These are phyloP conservation scores for Amanita brunnescens DNA, from an alignment of 768 basidiomycete genomes.

Conservation along the genomic window DNA sequence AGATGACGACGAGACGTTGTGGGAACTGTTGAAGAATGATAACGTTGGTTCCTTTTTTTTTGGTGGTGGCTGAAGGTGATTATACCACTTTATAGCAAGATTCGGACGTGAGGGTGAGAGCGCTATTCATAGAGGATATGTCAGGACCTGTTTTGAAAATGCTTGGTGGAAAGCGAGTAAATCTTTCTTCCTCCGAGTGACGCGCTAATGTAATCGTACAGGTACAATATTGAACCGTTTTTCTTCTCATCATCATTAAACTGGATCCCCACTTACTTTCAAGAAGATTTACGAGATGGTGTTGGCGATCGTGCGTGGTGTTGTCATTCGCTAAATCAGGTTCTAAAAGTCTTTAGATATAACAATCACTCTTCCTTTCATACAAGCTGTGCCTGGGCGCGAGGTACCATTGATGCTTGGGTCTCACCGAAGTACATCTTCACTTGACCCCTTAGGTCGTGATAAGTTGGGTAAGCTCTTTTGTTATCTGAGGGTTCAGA, in stretches of 20 bases:
- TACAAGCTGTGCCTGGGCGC: slow-evolving; percentile 30
- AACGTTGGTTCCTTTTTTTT: slow-evolving; percentile 22
- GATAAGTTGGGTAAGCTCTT: neutral
- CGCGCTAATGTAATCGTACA: slow-evolving; percentile 9
- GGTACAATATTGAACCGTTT: slow-evolving; percentile 56
- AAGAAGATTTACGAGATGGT: slow-evolving; percentile 34
- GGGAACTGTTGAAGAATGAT: slow-evolving; percentile 24
- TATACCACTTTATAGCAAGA: slow-evolving; percentile 9
- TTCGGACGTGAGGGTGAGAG: slow-evolving; percentile 37
- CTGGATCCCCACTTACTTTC: slow-evolving; percentile 61
- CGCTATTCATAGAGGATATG: slow-evolving; percentile 45
- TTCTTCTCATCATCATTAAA: slow-evolving; percentile 58
- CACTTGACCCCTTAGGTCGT: neutral
- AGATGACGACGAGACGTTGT: slow-evolving; percentile 13
- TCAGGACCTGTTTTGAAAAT: slow-evolving; percentile 47
- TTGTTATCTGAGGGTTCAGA: too few species aligned
- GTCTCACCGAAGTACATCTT: slow-evolving; percentile 3
- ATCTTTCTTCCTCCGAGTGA: neutral
- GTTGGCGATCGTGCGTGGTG: slow-evolving; percentile 44
- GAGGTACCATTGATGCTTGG: slow-evolving; percentile 9
- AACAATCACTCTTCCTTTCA: slow-evolving; percentile 47
- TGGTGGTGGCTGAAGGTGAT: neutral
- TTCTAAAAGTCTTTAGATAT: slow-evolving; percentile 32
- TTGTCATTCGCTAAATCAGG: neutral
- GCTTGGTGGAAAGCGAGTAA: slow-evolving; percentile 44